These are phyloP conservation scores for Gentiana macrophylla DNA, from an alignment of 257 asterid genomes.

Conservation along the genomic window DNA sequence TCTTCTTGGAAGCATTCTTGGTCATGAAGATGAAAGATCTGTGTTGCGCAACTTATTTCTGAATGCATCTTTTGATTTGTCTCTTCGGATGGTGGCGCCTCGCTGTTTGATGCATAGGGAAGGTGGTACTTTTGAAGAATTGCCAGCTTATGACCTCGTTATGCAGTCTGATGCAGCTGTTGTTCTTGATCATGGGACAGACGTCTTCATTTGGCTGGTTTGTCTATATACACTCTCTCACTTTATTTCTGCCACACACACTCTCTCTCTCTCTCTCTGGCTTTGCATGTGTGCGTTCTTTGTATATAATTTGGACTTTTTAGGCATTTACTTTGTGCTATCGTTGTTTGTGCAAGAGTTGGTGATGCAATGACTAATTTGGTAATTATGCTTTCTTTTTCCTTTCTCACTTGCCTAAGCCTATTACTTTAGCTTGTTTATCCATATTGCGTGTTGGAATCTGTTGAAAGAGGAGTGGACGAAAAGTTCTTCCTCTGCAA, in stretches of 20 bases:
- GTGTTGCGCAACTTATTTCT: constrained; percentile 73
- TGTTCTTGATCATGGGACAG: constrained; percentile 98
- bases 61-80: constrained; percentile 82
- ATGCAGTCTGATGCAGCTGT: constrained; percentile 99
- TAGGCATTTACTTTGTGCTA: background rate
- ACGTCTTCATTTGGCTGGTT: constrained; percentile 99
- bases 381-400: background rate
- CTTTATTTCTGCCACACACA: background rate
- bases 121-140: constrained; percentile 96
- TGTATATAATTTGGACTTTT: background rate
- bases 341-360: background rate
- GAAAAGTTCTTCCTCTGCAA: no score
- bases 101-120: constrained; percentile 97
- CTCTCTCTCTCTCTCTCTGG: background rate
- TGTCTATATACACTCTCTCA: constrained; percentile 5
- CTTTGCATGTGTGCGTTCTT: background rate
- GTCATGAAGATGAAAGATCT: constrained; percentile 94
- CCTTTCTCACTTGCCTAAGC: background rate
- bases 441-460: no score
- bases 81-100: constrained; percentile 94
- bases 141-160: constrained; percentile 92
- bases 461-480: no score
- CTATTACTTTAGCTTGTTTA: no score
- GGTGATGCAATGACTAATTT: background rate
- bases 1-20: constrained; percentile 73